Evolutionary conservation across 139 green algal genomes (phyloP), one percentile per base, ranked within the genome.

Genomic region (Edaphochlamys debaryana): DNA sequence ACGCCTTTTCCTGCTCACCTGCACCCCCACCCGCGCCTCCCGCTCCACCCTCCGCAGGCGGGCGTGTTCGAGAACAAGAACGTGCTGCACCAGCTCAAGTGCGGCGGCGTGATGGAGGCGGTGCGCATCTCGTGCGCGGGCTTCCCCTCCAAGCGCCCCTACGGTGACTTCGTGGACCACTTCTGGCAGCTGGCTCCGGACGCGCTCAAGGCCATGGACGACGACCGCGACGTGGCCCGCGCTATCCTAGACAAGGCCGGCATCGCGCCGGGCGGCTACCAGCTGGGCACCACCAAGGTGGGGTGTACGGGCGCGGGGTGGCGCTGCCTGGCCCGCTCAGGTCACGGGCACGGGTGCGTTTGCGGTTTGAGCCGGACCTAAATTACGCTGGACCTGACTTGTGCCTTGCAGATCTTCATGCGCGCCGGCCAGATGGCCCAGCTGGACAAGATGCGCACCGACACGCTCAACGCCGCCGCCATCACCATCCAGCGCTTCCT

Each of bases 31-130:
- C n/a, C n/a, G n/a, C n/a, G n/a, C n/a, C n/a, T n/a, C n/a, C n/a
- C n/a, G n/a, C n/a, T n/a, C n/a, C n/a, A n/a, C n/a, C n/a, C n/a
- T n/a, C 60, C 30, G 32, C 62, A 91, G 79, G 91, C 97, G 3
- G 87, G 87, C 38, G 75, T 92, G 52, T 99, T 99, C 91, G 97
- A 99, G 88, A 95, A 93, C 80, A 79, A 77, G 73, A 98, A 98
- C 78, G 94, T 97, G 83, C 93, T 99, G 85, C 96, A 99, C 54
- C 97, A 99, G 93, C 94, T 99, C 86, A 93, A 96, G 30, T 99
- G 97, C 78, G 97, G 97, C 50, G 97, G 87, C 81, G 97, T 99
- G 69, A 91, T 99, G 81, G 98, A 99, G 93, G 98, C 98, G 1
- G 95, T 99, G 58, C 94, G 98, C 86, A 99, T 99, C 90, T 94